These are phyloP conservation scores for Globisporangium radiosum DNA, from an alignment of 352 stramenopile genomes.

Conservation along the genomic window DNA sequence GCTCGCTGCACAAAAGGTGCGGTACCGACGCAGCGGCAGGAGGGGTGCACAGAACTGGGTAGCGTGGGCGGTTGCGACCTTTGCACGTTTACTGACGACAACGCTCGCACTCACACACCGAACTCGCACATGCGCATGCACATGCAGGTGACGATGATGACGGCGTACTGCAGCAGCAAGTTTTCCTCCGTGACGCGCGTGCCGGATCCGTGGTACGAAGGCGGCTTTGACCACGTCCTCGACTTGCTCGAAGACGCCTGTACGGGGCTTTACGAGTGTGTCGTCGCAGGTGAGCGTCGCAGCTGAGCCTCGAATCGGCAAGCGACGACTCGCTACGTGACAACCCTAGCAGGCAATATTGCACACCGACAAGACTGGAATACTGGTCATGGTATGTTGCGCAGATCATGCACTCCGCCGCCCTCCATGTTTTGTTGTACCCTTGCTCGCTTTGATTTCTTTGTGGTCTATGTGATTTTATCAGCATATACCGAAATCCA, in stretches of 20 bases:
- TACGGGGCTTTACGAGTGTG: conserved; percentile 59
- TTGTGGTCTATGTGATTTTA: too few relatives aligned
- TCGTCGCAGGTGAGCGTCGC: conserved; percentile 15
- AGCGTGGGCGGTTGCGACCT: neutral
- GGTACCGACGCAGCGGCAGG: too few relatives aligned
- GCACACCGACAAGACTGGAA: too few relatives aligned
- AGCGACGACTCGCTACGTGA: too few relatives aligned
- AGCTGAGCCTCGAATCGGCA: too few relatives aligned
- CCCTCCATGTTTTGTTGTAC: too few relatives aligned
- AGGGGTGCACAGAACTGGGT: too few relatives aligned
- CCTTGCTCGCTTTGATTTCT: too few relatives aligned
- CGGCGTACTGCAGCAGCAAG: conserved; percentile 57
- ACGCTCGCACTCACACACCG: neutral
- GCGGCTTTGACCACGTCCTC: conserved; percentile 86
- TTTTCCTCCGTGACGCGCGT: conserved; percentile 57
- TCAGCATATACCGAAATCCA: too few relatives aligned
- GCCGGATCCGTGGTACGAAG: conserved; percentile 83
- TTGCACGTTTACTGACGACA: neutral
- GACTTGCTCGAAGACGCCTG: conserved; percentile 87
- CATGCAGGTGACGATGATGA: conserved; percentile 77
- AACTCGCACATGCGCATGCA: neutral
- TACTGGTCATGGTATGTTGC: too few relatives aligned
- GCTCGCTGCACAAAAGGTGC: conserved; percentile 51
- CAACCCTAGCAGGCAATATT: too few relatives aligned
- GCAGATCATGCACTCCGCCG: too few relatives aligned